Base-by-base conservation (phyloP, 768 basidiomycete species). In the Leccinum imitatum region DNA sequence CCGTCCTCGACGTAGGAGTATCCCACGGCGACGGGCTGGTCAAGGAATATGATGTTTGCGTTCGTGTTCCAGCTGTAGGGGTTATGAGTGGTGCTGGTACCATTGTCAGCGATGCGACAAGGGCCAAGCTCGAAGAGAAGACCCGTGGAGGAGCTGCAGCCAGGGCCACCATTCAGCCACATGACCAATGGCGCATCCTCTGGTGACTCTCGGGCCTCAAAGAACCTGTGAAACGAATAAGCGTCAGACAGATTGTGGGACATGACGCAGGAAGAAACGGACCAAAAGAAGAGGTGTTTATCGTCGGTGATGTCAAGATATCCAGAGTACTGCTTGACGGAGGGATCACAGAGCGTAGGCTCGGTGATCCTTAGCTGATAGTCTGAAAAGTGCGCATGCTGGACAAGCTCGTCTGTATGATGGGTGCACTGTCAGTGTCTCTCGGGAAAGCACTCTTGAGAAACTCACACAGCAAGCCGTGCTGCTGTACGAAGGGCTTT, bases 91-190 rank as follows among this genome's bases (percentile, higher is more conserved):
- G 86, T 86, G 75, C 87, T 88, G 60, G 77, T 76, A 35, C 93
- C 93, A 1, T 86, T 78, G 47, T 92, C 76, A 17, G 82, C 76
- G 61, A 98, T 80, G 31, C 75, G 76, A 75, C 96, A 98, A 0
- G 96, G 95, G 0, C 96, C 96, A 21, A 96, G 86, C 70, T 98
- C 95, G 65, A 96, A 93, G 15, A 98, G 79, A 23, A 97, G 82
- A 10, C 95, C 95, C 1, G 91, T 90, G 10, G 87, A 85, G 8
- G 86, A 89, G 57, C 84, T 86, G 75, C 85, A 87, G 9, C 86
- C 84, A 21, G 86, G 87, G 13, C 89, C 88, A 35, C 91, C 91
- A 63, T 92, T 93, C n/a, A 93, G 78, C 95, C 95, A 97, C 51
- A 97, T 79, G 9, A 95, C 80, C 2, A 98, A 81, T 4, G 95